Conservation (phyloP, 139 green algal genomes). For the Closterium sp. region DNA sequence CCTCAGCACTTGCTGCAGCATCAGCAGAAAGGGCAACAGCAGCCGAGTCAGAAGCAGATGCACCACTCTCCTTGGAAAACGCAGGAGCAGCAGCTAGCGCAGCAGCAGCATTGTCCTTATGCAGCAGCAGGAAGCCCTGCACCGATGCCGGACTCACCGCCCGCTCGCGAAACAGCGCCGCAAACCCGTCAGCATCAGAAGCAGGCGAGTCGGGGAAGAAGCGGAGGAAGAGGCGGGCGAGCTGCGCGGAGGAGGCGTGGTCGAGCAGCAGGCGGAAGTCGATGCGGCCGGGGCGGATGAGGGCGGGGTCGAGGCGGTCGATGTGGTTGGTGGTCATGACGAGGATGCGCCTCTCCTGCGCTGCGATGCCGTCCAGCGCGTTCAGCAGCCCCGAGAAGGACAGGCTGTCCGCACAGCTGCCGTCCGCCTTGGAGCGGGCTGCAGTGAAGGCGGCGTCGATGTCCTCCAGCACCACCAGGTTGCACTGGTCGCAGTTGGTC, state of each 20-base stretch:
- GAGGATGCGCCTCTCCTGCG: slow-evolving; percentile 60
- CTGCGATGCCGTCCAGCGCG: slow-evolving; percentile 60
- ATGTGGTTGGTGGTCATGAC: slow-evolving; percentile 70
- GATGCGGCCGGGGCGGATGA: slow-evolving; percentile 57
- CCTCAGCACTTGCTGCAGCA: too few species aligned
- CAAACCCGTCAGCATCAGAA: slow-evolving; percentile 15
- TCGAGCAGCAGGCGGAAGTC: slow-evolving; percentile 40
- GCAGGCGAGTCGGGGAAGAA: slow-evolving; percentile 29
- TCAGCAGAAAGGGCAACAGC: too few species aligned
- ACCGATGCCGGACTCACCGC: neutral
- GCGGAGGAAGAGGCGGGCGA: slow-evolving; percentile 15
- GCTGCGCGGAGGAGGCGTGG: slow-evolving; percentile 7
- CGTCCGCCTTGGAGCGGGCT: neutral
- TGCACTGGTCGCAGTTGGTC: slow-evolving; percentile 15
- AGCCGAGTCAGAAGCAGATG: too few species aligned
- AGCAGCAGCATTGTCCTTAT: too few species aligned
- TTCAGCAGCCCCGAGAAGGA: slow-evolving; percentile 66
- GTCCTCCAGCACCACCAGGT: slow-evolving; percentile 61
- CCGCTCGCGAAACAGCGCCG: neutral
- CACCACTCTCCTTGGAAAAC: too few species aligned
- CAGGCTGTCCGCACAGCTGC: slow-evolving; percentile 2
- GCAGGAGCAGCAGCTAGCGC: too few species aligned
- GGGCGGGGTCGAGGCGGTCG: slow-evolving; percentile 50
- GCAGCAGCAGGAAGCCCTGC: too few species aligned
- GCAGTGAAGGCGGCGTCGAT: slow-evolving; percentile 61